Evolutionary conservation across 2,329 filamentous ascomycete species (phyloP), one percentile per base, ranked within the genome.

Genomic region (Stromatinia cepivora): DNA sequence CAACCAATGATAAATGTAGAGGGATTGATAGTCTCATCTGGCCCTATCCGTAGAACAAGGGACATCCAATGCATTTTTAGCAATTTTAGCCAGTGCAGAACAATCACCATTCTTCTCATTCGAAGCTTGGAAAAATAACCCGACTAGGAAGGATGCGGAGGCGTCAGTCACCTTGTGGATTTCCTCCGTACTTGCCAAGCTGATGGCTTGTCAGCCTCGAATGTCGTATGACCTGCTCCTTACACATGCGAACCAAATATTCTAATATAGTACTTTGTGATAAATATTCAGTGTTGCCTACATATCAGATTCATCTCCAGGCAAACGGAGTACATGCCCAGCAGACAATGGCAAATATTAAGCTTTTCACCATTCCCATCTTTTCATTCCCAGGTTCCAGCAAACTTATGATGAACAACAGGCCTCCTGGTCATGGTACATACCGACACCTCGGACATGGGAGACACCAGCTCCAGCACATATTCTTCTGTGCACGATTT

Each of bases 371-470:
- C 46, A 39, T 50, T 3, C 10, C 22, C 54, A 39, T 56, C 17
- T 42, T 6, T 17, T 36, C 28, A 15, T 25, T n/a, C 25, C 13
- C 57, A 22, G 2, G 3, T 45, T 20, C 31, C 31, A n/a, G 9
- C 39, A 20, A 50, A 45, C 59, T 59, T 46, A 25, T 17, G 42
- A 61, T 61, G 42, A 31, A 48, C 59, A 62, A 25, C 69, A 53
- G 69, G 54, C 53, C 69, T 66, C 65, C 54, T 59, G 56, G 65
- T 63, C 70, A 25, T 17, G 28, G 39, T 36, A 64, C 48, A 65
- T 71, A 72, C 69, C 72, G 63, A 70, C 56, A 68, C 71, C 72
- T 62, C 53, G 67, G 66, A 57, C 69, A 72, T 72, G 71, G 71
- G 53, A 69, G 61, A 22, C 48, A 28, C 34, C 61, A 53, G 8